A percentile compares a stretch with the other conserved stretches of the same genome.
Conservation (phyloP, 768 basidiomycete genomes). For the Lyophyllum atratum region DNA sequence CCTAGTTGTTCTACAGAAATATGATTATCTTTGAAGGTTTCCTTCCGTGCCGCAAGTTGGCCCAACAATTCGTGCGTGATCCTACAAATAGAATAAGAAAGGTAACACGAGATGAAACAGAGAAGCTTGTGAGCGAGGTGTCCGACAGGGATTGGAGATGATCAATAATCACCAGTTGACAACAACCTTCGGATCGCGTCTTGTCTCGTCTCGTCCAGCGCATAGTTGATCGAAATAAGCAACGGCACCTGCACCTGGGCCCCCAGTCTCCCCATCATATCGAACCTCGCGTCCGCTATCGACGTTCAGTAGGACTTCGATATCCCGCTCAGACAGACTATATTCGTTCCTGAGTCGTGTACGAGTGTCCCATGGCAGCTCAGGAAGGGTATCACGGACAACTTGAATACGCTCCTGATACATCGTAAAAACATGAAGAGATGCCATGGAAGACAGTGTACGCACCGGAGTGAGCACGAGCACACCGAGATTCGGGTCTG, state of each 20-base stretch:
- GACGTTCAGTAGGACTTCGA: constrained; percentile 74
- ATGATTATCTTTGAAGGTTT: constrained; percentile 57
- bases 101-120: constrained; percentile 3
- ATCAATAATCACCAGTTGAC: constrained; percentile 74
- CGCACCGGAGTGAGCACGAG: constrained; percentile 57
- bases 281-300: constrained; percentile 65
- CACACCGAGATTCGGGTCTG: constrained; percentile 89
- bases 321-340: constrained; percentile 59
- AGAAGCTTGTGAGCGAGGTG: background rate
- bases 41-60: constrained; percentile 60
- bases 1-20: constrained; percentile 69
- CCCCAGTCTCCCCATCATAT: constrained; percentile 53
- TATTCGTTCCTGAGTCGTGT: constrained; percentile 53
- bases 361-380: constrained; percentile 70
- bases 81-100: constrained; percentile 46
- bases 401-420: constrained; percentile 62
- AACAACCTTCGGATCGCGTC: constrained; percentile 66
- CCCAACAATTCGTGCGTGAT: constrained; percentile 87
- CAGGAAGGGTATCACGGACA: constrained; percentile 61
- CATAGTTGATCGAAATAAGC: constrained; percentile 81
- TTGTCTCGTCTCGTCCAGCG: constrained; percentile 24
- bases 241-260: constrained; percentile 49
- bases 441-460: constrained; percentile 6
- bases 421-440: background rate
- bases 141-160: constrained; percentile 4